A percentile compares a stretch with the other conserved stretches of the same genome.
These are phyloP conservation scores for Hypoxylon sp. DNA, from an alignment of 2,329 filamentous ascomycete genomes.

Conservation along the genomic window DNA sequence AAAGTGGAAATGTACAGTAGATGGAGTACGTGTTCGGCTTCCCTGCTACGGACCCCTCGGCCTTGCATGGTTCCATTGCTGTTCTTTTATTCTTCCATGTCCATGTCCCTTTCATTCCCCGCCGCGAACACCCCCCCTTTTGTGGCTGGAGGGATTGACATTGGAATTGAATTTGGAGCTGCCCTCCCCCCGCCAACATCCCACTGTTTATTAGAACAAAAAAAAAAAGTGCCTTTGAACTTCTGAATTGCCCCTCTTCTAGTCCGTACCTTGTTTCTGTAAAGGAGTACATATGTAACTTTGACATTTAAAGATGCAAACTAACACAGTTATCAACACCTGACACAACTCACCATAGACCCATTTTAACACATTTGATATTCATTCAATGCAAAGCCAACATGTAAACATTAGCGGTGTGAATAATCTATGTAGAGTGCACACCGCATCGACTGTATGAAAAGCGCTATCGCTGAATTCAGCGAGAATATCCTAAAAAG, in stretches of 20 bases:
- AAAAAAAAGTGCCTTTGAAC: constrained; percentile 24
- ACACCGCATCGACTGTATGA: constrained; percentile 42
- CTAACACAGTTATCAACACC: constrained; percentile 5
- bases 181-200: constrained; percentile 39
- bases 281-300: background rate
- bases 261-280: background rate
- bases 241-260: constrained; percentile 35
- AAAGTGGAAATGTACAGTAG: constrained; percentile 38
- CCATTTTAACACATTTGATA: constrained; percentile 21
- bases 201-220: constrained; percentile 32
- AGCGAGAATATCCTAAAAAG: constrained; percentile 25
- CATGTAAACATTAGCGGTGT: constrained; percentile 41
- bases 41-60: constrained; percentile 41
- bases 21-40: constrained; percentile 43
- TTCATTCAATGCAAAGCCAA: constrained; percentile 39
- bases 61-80: constrained; percentile 34
- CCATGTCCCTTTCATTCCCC: constrained; percentile 33
- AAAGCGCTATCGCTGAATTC: constrained; percentile 26
- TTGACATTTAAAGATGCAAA: constrained; percentile 2
- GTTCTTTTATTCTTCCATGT: constrained; percentile 40
- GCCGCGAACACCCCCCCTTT: constrained; percentile 34
- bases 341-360: background rate
- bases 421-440: constrained; percentile 32
- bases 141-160: constrained; percentile 40
- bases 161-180: constrained; percentile 36